Base-by-base conservation (phyloP, 208 protist genomes). In the Spongospora subterranea region DNA sequence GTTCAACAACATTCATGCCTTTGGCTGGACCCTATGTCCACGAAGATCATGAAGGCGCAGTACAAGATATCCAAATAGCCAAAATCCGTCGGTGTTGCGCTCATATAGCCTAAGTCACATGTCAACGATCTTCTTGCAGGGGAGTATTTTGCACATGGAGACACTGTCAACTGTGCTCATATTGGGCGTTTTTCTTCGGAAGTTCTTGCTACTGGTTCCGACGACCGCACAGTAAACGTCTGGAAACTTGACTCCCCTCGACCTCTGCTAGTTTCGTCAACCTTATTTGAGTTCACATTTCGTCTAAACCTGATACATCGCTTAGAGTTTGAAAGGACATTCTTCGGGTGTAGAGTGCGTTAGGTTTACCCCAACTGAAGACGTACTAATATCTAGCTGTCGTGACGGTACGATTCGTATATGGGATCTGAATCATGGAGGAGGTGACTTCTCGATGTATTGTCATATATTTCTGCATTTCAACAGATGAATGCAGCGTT, bases 171-270 rank as follows among this genome's bases (percentile, higher is more conserved):
- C 40, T 82, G 71, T 82, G 71, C 71, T 40, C 71, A 82, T 35
- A 82, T 82, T 43, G 71, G 71, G n/a, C 71, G 35, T 6, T 17
- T 6, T 35, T 82, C 71, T 20, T 20, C 6, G 17, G 17, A 43
- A n/a, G 11, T 82, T 6, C 71, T 82, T 35, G 71, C 71, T n/a
- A 82, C 71, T 20, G 71, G 71, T 43, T 35, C 71, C 71, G 71
- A 6, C 71, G 71, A 82, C n/a, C 71, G 71, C 6, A 20, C 35
- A 13, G 71, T 82, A 6, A 82, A 82, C 6, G 17, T 82, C 6
- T 82, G 71, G 71, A 82, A 82, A 43, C 6, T 82, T 35, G 71
- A 35, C 40, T 6, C 6, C 17, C n/a, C 71, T 35, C 71, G 71
- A 43, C 17, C 71, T 35, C n/a, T 39, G 40, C 6, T 82, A 17